Percentiles rank a stretch among this genome's conserved stretches.
Conservation (phyloP, 23 red algal genomes). For the Agarophyton chilense region DNA sequence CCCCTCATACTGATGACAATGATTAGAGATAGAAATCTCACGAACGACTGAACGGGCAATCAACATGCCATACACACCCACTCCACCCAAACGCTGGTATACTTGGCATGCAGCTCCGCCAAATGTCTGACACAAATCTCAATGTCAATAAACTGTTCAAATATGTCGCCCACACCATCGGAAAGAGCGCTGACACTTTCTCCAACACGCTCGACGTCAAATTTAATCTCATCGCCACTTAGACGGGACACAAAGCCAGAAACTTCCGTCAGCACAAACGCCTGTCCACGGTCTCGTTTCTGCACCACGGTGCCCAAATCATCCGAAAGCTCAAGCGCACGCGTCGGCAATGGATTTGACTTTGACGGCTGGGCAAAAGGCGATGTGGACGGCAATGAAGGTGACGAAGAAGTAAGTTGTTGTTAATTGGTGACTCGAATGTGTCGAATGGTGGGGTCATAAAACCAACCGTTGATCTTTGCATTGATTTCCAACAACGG, state of each 20-base stretch:
- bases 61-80: conserved; percentile 74
- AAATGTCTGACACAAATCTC: conserved; percentile 58
- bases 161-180: conserved; percentile 45
- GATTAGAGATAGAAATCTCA: not conserved
- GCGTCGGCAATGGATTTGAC: no score
- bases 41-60: conserved; percentile 70
- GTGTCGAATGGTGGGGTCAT: conserved; percentile 66
- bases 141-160: conserved; percentile 75
- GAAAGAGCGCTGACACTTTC: not conserved
- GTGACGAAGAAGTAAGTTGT: not conserved
- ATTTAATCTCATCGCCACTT: conserved; percentile 12
- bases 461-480: conserved; percentile 75
- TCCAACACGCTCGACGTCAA: conserved; percentile 27
- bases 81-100: conserved; percentile 82
- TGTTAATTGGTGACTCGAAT: no score
- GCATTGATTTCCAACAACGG: conserved; percentile 63
- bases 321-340: not conserved
- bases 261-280: conserved; percentile 28
- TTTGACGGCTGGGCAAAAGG: no score
- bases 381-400: not conserved
- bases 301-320: no score
- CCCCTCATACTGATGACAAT: no score
- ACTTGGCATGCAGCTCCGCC: conserved; percentile 73
- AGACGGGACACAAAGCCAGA: not conserved
- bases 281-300: no score